Conservation (phyloP, 73 alveolate genomes). For the Loxodes magnus region DNA sequence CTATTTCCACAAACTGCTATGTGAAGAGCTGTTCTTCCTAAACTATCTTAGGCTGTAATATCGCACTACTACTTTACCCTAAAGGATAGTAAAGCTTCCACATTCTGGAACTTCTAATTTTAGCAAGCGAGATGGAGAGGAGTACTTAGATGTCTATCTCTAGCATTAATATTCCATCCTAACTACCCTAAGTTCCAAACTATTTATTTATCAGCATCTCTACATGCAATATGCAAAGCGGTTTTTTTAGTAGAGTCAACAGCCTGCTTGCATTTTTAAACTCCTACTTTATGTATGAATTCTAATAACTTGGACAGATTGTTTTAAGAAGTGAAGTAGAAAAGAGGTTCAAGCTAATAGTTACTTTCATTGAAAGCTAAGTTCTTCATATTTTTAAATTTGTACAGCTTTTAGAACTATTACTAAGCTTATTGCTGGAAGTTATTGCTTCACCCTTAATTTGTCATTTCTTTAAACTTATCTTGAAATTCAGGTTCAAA, state of each 20-base stretch:
- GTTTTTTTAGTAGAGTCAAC: constrained; percentile 48
- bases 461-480: too few relatives aligned
- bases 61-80: constrained; percentile 53
- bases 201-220: constrained; percentile 55
- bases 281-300: too few relatives aligned
- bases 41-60: constrained; percentile 22
- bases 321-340: too few relatives aligned
- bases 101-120: constrained; percentile 61
- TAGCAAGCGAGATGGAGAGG: constrained; percentile 85
- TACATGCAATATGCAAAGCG: constrained; percentile 76
- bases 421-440: too few relatives aligned
- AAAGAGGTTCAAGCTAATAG: too few relatives aligned
- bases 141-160: constrained; percentile 76
- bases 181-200: constrained; percentile 37
- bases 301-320: too few relatives aligned
- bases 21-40: constrained; percentile 80
- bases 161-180: constrained; percentile 45
- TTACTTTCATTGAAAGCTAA: too few relatives aligned
- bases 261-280: constrained; percentile 3
- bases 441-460: too few relatives aligned
- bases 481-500: too few relatives aligned
- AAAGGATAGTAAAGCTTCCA: constrained; percentile 42
- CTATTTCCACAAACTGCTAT: constrained; percentile 53
- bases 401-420: too few relatives aligned
- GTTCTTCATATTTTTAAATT: too few relatives aligned